These are phyloP conservation scores for Sextonia rubra DNA, from an alignment of 164 flowering plant species.

Conservation along the genomic window DNA sequence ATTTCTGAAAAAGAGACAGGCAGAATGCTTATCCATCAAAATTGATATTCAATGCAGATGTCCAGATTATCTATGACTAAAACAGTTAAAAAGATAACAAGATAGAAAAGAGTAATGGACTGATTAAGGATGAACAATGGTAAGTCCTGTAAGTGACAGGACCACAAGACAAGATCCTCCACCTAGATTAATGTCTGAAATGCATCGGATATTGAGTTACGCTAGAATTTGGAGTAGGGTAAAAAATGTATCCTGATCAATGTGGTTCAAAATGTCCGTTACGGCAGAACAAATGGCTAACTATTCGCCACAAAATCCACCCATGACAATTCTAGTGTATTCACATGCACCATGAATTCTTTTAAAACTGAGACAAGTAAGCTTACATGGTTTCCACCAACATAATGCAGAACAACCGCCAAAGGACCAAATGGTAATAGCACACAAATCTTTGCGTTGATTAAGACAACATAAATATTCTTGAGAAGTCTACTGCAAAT, in stretches of 20 bases:
- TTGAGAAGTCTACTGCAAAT: conserved; percentile 25
- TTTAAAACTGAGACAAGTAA: not conserved
- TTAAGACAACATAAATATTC: conserved; percentile 50
- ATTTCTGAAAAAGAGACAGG: not conserved
- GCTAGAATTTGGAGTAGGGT: too few species aligned
- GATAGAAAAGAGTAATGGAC: not conserved
- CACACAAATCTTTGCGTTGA: conserved; percentile 63
- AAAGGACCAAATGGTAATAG: conserved; percentile 76
- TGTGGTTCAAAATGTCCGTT: too few species aligned
- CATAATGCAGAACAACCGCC: conserved; percentile 60
- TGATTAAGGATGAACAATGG: not conserved
- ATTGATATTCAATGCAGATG: not conserved
- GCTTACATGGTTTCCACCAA: conserved; percentile 59
- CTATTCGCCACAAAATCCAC: not conserved
- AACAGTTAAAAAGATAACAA: not conserved
- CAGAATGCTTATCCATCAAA: not conserved
- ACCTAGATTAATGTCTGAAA: not conserved
- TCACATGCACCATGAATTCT: not conserved
- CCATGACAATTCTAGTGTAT: not conserved
- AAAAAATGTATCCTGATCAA: too few species aligned
- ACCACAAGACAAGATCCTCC: not conserved
- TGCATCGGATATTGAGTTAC: too few species aligned
- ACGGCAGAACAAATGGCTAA: too few species aligned
- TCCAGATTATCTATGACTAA: not conserved
- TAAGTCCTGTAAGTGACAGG: not conserved